A percentile compares a stretch with the other conserved stretches of the same genome.
Conservation (phyloP, 257 asterid genomes). For the Salvia rosmarinus region DNA sequence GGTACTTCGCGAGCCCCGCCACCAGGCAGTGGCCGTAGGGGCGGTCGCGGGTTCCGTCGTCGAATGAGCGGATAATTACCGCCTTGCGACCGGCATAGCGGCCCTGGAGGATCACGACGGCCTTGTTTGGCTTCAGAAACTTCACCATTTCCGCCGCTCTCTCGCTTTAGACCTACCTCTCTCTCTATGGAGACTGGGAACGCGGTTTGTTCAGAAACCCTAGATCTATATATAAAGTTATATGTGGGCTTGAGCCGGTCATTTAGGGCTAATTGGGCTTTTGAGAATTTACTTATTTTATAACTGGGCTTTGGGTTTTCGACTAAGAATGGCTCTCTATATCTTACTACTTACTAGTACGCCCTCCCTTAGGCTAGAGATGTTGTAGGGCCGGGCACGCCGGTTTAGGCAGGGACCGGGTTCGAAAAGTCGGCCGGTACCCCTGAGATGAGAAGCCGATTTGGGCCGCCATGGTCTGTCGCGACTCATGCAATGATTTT, state of each 20-base stretch:
- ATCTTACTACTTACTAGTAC: too few species aligned
- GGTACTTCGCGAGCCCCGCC: conserved; percentile 47
- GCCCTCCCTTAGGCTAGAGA: too few species aligned
- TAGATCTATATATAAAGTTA: conserved; percentile 8
- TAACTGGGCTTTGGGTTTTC: not conserved
- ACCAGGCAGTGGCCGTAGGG: conserved; percentile 50
- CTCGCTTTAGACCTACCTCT: not conserved
- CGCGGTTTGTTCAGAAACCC: conserved; percentile 9
- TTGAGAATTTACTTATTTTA: not conserved
- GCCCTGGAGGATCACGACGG: conserved; percentile 44
- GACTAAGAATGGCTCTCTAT: not conserved
- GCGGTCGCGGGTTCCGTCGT: conserved; percentile 54
- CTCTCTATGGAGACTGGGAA: not conserved
- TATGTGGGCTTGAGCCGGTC: not conserved
- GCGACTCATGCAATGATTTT: too few species aligned
- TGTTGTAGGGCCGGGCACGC: too few species aligned
- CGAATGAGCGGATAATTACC: conserved; percentile 35
- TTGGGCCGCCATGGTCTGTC: too few species aligned
- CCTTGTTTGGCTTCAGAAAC: conserved; percentile 52
- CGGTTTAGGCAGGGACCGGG: too few species aligned
- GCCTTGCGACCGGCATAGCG: conserved; percentile 48
- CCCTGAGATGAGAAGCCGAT: too few species aligned
- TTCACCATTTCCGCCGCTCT: conserved; percentile 42
- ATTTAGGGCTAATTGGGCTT: conserved; percentile 3
- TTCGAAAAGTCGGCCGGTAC: too few species aligned